Evolutionary conservation across 768 basidiomycete species (phyloP).

Genomic region (Russula vinacea): DNA sequence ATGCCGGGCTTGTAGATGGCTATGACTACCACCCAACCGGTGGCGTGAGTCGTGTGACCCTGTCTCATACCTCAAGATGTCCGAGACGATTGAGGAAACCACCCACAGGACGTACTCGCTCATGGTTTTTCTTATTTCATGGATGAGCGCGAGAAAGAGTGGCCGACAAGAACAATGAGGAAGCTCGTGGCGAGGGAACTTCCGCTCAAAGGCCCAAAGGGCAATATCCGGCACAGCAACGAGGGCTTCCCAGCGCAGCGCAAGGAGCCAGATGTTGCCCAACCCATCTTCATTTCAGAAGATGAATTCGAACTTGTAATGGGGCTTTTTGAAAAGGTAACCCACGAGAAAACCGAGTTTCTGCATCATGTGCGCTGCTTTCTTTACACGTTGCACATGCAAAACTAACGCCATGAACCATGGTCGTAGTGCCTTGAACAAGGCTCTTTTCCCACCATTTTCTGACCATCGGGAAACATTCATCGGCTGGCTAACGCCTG

Average conservation of each 20-base stretch:
- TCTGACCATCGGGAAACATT: constrained; percentile 70
- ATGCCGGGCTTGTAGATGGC: constrained; percentile 72
- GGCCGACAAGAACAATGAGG: constrained; percentile 88
- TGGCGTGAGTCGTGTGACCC: constrained; percentile 92
- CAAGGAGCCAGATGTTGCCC: constrained; percentile 74
- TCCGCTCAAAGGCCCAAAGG: constrained; percentile 77
- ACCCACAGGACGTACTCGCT: constrained; percentile 54
- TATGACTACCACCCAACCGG: constrained; percentile 67
- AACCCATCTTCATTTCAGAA: constrained; percentile 70
- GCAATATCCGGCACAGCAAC: constrained; percentile 54
- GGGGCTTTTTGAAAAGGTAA: constrained; percentile 89
- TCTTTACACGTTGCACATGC: neutral
- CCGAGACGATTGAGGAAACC: constrained; percentile 82
- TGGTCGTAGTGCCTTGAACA: constrained; percentile 55
- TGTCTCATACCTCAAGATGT: constrained; percentile 70
- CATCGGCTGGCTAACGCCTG: constrained; percentile 52
- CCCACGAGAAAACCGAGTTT: constrained; percentile 85
- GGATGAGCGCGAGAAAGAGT: constrained; percentile 94
- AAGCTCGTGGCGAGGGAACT: constrained; percentile 81
- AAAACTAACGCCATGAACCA: constrained; percentile 14
- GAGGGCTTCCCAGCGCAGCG: constrained; percentile 51
- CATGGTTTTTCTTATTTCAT: constrained; percentile 86
- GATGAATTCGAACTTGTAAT: constrained; percentile 95
- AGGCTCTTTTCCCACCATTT: constrained; percentile 69
- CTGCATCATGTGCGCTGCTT: constrained; percentile 74